Base-by-base conservation (phyloP, 768 basidiomycete species). In the Solioccasus polychromus region DNA sequence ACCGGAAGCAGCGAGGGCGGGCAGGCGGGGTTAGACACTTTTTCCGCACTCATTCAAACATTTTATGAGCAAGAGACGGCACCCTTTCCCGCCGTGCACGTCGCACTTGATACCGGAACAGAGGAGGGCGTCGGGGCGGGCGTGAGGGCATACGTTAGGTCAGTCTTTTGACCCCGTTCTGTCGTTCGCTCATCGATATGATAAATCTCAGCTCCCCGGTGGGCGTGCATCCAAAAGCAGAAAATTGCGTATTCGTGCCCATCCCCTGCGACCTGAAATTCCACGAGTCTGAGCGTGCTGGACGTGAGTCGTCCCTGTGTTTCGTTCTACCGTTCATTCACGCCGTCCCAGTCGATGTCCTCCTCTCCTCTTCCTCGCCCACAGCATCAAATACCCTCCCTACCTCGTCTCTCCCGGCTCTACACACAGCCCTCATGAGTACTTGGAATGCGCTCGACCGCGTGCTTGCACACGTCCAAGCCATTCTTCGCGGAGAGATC, bases 1-100 rank as follows among this genome's bases (percentile, higher is more conserved):
- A 96, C 95, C 2, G 89, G 90, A 47, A 85, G 89, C 82, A 53
- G 50, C 42, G 62, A 62, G 49, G 35, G 47, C 85, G 52, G 50
- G n/a, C 53, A 49, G 37, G 50, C 35, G 3, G 52, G 60, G 26
- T 77, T 97, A 45, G 94, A 94, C 70, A 91, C 90, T 7, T 94
- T 92, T 71, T 94, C 94, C 22, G 92, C 95, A 10, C 79, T 98
- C 55, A 94, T 98, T 62, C 95, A 97, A 76, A 92, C 94, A 69
- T 96, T 96, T 72, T 98, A 96, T 68, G 82, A 89, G 31, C 84
- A 89, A 76, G 92, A 97, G 68, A 92, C 91, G 5, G 74, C 81
- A 0, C 89, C 92, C 3, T 82, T 87, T 63, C 90, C 85, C 25
- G 92, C 95, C 3, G 80, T 98, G 38, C 93, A 97, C 65, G 75